A percentile compares a stretch with the other conserved stretches of the same genome.
These are phyloP conservation scores for Gossypium davidsonii DNA, from an alignment of 441 rosid genomes.

Conservation along the genomic window DNA sequence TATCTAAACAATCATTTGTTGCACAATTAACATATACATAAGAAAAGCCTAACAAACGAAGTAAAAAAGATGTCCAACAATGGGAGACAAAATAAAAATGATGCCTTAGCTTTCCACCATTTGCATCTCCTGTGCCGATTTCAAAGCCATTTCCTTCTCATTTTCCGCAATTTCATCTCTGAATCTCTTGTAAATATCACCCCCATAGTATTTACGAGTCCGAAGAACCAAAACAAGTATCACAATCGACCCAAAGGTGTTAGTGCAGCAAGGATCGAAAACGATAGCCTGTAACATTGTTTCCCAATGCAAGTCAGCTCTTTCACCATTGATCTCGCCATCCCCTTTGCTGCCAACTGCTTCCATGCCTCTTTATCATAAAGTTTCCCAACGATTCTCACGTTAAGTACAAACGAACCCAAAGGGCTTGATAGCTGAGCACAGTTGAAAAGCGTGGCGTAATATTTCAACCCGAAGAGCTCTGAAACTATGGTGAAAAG, in stretches of 20 bases:
- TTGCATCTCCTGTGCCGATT: neutral
- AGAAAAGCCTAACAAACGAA: no score
- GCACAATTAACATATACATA: neutral
- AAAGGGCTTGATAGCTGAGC: conserved; percentile 30
- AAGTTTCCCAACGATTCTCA: conserved; percentile 19
- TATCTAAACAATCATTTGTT: neutral
- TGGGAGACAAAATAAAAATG: neutral
- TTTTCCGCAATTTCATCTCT: conserved; percentile 18
- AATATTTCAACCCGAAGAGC: conserved; percentile 33
- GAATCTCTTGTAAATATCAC: conserved; percentile 29
- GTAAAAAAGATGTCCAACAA: neutral
- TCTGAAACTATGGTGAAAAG: conserved; percentile 29
- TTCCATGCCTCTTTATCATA: conserved; percentile 26
- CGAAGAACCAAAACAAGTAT: conserved; percentile 26
- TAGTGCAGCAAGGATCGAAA: conserved; percentile 19
- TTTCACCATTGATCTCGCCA: conserved; percentile 18
- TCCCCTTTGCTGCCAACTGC: conserved; percentile 21
- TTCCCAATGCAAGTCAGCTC: conserved; percentile 28
- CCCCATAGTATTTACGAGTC: conserved; percentile 20
- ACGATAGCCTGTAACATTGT: conserved; percentile 24
- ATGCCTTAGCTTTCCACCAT: neutral
- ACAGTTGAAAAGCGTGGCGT: conserved; percentile 29
- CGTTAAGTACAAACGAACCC: conserved; percentile 25
- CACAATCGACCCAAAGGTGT: conserved; percentile 15
- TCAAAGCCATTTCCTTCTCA: conserved; percentile 14